Percentiles rank a stretch among this genome's conserved stretches.
Conservation (phyloP, 1,284 basidiomycete genomes). For the Pterulicium gracile region DNA sequence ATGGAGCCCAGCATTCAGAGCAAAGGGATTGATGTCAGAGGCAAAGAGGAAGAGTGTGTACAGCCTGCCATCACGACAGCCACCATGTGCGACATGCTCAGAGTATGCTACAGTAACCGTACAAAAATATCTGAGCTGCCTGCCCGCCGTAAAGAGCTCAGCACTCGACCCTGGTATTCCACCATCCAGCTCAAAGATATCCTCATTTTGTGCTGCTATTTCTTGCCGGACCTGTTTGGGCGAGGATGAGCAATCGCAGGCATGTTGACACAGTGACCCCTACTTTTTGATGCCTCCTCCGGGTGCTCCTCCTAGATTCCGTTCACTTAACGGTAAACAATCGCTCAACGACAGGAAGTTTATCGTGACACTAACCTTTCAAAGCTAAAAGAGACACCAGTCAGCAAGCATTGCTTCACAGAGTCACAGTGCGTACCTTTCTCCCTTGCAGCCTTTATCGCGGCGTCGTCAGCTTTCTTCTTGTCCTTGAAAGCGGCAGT, state of each 20-base stretch:
- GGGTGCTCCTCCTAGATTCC: constrained; percentile 44
- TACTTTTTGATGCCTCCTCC: constrained; percentile 79
- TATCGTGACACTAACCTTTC: constrained; percentile 38
- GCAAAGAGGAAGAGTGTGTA: no score
- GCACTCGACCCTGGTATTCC: no score
- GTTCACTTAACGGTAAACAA: constrained; percentile 8
- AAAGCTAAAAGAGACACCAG: constrained; percentile 30
- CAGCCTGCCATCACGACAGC: no score
- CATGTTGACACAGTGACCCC: constrained; percentile 13
- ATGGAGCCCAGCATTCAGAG: background rate
- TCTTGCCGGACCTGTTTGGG: constrained; percentile 55
- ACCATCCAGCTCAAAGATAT: no score
- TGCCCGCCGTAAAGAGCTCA: no score
- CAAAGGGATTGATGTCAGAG: no score
- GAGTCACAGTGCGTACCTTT: constrained; percentile 42
- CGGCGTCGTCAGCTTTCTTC: constrained; percentile 61
- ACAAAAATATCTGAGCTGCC: no score
- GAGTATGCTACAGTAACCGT: no score
- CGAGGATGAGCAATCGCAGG: constrained; percentile 7
- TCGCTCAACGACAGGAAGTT: background rate
- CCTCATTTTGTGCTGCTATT: no score
- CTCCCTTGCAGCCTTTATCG: constrained; percentile 53
- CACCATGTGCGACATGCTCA: no score
- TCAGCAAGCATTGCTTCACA: background rate
- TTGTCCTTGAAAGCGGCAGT: constrained; percentile 62